These are phyloP conservation scores for Scheffersomyces parashehatae DNA, from an alignment of 1,139 yeast species.

Conservation along the genomic window DNA sequence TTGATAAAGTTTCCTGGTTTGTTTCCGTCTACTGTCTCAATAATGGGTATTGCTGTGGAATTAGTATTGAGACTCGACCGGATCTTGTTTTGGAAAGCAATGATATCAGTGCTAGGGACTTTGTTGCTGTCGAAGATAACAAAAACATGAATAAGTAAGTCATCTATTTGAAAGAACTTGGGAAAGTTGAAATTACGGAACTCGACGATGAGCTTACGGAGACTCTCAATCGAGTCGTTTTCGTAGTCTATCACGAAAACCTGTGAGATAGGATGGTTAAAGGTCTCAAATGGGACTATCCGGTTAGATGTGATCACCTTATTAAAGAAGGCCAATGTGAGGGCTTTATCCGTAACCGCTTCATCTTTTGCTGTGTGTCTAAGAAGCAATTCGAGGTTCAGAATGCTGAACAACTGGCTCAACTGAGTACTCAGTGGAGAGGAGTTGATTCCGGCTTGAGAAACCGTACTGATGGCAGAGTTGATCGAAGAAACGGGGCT, in stretches of 20 bases:
- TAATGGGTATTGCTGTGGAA: constrained; percentile 32
- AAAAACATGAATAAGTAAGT: constrained; percentile 51
- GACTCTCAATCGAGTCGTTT: constrained; percentile 49
- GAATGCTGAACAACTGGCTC: constrained; percentile 40
- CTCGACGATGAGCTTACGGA: constrained; percentile 39
- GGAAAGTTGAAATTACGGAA: constrained; percentile 53
- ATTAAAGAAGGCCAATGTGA: constrained; percentile 63
- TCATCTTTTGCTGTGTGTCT: constrained; percentile 15
- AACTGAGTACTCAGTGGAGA: constrained; percentile 5
- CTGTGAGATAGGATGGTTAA: constrained; percentile 86
- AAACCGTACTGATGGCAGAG: no score
- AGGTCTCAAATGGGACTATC: constrained; percentile 80
- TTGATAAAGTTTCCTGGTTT: constrained; percentile 11
- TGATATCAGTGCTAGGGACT: constrained; percentile 15
- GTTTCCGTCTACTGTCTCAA: constrained; percentile 5
- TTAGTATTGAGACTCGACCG: constrained; percentile 26
- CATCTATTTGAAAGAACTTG: constrained; percentile 57
- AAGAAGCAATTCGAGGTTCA: constrained; percentile 38
- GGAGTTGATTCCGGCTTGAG: background rate
- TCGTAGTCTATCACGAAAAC: constrained; percentile 60
- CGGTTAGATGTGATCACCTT: constrained; percentile 61
- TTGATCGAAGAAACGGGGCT: no score
- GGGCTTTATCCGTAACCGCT: constrained; percentile 16
- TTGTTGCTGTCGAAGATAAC: constrained; percentile 34
- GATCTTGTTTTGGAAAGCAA: constrained; percentile 32